These are phyloP conservation scores for Fraxinus quadrangulata DNA, from an alignment of 257 asterid genomes.

Conservation along the genomic window DNA sequence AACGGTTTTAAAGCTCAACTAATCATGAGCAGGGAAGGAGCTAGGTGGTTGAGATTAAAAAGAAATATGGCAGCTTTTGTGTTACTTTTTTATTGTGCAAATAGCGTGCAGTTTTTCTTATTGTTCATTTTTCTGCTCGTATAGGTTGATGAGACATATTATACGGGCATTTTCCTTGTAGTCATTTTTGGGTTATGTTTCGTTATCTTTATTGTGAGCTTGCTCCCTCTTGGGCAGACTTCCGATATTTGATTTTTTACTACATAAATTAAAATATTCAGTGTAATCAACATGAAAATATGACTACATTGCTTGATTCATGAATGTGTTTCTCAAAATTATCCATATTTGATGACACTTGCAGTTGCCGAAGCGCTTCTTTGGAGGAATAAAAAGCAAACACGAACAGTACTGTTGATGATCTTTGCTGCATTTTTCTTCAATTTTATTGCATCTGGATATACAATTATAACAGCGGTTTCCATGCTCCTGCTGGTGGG, in stretches of 20 bases:
- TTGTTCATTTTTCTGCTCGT: slow-evolving; percentile 1
- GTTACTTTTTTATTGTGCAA: neutral
- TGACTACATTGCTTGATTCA: neutral
- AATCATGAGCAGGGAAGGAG: neutral
- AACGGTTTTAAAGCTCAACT: neutral
- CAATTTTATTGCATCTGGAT: slow-evolving; percentile 74
- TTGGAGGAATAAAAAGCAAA: slow-evolving; percentile 81
- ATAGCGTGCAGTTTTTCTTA: neutral
- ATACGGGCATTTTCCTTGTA: neutral
- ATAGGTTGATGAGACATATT: neutral
- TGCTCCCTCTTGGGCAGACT: too few relatives aligned
- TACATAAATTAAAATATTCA: neutral
- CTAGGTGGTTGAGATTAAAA: slow-evolving; percentile 1
- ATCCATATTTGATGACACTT: slow-evolving; percentile 30
- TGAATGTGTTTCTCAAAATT: slow-evolving; percentile 9
- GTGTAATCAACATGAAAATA: neutral
- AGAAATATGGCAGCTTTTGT: neutral
- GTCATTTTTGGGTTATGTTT: neutral
- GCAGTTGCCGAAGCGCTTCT: slow-evolving; percentile 89
- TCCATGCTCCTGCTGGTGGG: slow-evolving; percentile 70
- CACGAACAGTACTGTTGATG: slow-evolving; percentile 44
- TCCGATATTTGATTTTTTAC: too few relatives aligned
- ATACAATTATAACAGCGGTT: slow-evolving; percentile 55
- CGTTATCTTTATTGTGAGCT: neutral
- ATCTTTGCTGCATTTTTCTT: slow-evolving; percentile 62